These are phyloP conservation scores for Neurospora africana DNA, from an alignment of 495 filamentous ascomycete genomes.

Conservation along the genomic window DNA sequence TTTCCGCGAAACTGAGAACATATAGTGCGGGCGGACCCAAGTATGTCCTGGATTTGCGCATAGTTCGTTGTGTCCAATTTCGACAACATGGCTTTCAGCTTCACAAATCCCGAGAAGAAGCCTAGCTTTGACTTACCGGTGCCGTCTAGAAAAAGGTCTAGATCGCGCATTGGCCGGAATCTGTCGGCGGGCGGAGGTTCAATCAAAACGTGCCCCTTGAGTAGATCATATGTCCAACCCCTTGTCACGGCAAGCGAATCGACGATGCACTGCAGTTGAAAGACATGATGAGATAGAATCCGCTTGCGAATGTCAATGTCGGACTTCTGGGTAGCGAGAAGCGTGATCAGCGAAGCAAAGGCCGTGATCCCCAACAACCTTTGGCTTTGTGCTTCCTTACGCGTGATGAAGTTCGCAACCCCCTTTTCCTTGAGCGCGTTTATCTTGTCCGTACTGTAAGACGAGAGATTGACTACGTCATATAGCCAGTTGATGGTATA, in stretches of 20 bases:
- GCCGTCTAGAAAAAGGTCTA: conserved; percentile 34
- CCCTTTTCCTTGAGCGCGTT: background rate
- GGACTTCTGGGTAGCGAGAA: conserved; percentile 32
- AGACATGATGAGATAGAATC: conserved; percentile 36
- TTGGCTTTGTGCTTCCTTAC: conserved; percentile 12
- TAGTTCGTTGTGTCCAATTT: too few relatives aligned
- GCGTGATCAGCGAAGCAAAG: conserved; percentile 27
- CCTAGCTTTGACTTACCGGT: background rate
- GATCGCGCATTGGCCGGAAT: conserved; percentile 31
- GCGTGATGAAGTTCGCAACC: background rate
- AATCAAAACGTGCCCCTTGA: conserved; percentile 22
- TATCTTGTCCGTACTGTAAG: background rate
- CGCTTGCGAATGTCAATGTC: conserved; percentile 25
- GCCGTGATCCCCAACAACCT: conserved; percentile 31
- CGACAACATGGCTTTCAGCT: too few relatives aligned
- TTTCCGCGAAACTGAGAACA: background rate
- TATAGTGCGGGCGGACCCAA: background rate
- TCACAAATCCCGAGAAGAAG: background rate
- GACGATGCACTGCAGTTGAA: conserved; percentile 38
- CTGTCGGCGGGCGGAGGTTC: conserved; percentile 12
- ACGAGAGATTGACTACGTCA: conserved; percentile 34
- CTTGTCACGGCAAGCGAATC: conserved; percentile 32
- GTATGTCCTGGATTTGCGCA: conserved; percentile 11
- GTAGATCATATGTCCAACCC: conserved; percentile 26
- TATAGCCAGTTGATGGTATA: conserved; percentile 45